Conservation (phyloP, 192 early-diverging fungal genomes). For the Rhizophlyctis rosea region DNA sequence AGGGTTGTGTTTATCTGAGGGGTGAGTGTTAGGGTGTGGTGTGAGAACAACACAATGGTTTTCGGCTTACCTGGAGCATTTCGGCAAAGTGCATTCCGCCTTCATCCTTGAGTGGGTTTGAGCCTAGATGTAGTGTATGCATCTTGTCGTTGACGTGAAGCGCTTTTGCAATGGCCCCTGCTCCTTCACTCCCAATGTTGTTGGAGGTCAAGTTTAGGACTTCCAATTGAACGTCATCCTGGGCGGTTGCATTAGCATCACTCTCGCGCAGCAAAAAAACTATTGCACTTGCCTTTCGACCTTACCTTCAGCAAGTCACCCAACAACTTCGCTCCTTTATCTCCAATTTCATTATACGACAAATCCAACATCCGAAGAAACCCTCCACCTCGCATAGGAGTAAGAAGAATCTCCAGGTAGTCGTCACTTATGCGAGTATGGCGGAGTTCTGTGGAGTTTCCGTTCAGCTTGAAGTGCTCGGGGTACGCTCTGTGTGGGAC, state of each 20-base stretch:
- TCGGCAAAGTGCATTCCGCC: slow-evolving; percentile 48
- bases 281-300: too few relatives aligned
- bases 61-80: slow-evolving; percentile 34
- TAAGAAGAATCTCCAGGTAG: slow-evolving; percentile 32
- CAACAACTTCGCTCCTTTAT: slow-evolving; percentile 36
- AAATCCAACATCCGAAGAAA: slow-evolving; percentile 42
- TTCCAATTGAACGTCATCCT: slow-evolving; percentile 38
- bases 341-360: slow-evolving; percentile 47
- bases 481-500: slow-evolving; percentile 38
- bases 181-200: slow-evolving; percentile 34
- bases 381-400: slow-evolving; percentile 19
- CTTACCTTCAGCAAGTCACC: slow-evolving; percentile 43
- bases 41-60: slow-evolving; percentile 2
- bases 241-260: background rate
- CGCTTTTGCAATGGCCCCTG: slow-evolving; percentile 27
- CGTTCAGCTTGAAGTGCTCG: slow-evolving; percentile 27
- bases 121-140: slow-evolving; percentile 28
- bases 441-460: slow-evolving; percentile 28
- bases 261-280: background rate
- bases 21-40: background rate
- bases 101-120: slow-evolving; percentile 32
- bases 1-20: slow-evolving; percentile 37
- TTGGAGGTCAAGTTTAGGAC: slow-evolving; percentile 37
- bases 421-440: slow-evolving; percentile 30
- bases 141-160: slow-evolving; percentile 38